Evolutionary conservation across 2,329 filamentous ascomycete genomes (phyloP).

Genomic region (Neofusicoccum parvum): DNA sequence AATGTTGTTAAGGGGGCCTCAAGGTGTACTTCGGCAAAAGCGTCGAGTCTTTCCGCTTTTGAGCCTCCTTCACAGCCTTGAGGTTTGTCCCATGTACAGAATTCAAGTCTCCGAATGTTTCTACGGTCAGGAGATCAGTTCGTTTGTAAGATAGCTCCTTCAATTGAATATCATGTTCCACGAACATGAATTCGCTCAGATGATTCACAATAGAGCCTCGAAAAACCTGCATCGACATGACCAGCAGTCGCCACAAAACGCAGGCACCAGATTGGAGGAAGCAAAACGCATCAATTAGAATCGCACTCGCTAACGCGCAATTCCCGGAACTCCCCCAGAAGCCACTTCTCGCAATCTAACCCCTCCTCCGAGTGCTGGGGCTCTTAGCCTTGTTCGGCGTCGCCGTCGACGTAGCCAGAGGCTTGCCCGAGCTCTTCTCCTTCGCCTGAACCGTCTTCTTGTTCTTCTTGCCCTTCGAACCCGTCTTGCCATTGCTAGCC

Average conservation of each 20-base stretch:
- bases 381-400: constrained; percentile 47
- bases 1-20: too few relatives aligned
- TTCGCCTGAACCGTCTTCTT: constrained; percentile 35
- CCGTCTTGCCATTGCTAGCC: constrained; percentile 33
- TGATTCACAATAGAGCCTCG: too few relatives aligned
- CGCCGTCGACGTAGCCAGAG: constrained; percentile 45
- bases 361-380: constrained; percentile 59
- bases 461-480: constrained; percentile 25
- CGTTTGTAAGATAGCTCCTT: too few relatives aligned
- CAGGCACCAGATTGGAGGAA: not conserved
- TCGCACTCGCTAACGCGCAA: not conserved
- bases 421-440: constrained; percentile 32
- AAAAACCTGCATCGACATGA: not conserved
- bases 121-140: too few relatives aligned
- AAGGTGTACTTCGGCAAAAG: too few relatives aligned
- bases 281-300: not conserved
- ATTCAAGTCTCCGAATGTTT: too few relatives aligned
- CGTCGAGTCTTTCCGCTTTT: too few relatives aligned
- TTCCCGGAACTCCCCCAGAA: not conserved
- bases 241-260: not conserved
- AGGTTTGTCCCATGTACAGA: too few relatives aligned
- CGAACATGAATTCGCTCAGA: too few relatives aligned
- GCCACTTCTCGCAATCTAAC: constrained; percentile 34
- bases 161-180: too few relatives aligned
- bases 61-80: too few relatives aligned